These are phyloP conservation scores for Leccinum truebloodii DNA, from an alignment of 768 basidiomycete genomes.

Conservation along the genomic window DNA sequence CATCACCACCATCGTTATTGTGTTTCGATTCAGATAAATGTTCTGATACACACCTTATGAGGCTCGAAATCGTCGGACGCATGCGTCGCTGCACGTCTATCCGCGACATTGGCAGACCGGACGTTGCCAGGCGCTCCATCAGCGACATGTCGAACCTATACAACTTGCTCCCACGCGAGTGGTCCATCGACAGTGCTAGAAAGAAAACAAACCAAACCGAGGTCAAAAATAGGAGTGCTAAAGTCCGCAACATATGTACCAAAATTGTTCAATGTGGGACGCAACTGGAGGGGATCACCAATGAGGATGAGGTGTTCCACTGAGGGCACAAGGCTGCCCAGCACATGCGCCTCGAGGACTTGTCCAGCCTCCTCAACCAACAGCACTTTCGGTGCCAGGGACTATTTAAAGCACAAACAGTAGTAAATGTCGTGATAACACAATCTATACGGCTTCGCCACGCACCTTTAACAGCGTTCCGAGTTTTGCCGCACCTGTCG, in stretches of 20 bases:
- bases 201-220: neutral
- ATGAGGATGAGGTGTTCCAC: constrained; percentile 77
- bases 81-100: constrained; percentile 76
- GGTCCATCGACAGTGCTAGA: constrained; percentile 70
- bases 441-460: neutral
- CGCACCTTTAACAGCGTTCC: constrained; percentile 55
- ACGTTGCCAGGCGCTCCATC: constrained; percentile 68
- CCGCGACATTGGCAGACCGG: constrained; percentile 63
- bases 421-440: neutral
- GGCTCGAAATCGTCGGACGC: constrained; percentile 65
- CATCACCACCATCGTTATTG: neutral
- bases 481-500: constrained; percentile 77
- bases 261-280: constrained; percentile 66
- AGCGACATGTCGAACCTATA: constrained; percentile 73
- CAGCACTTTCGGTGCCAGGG: constrained; percentile 58
- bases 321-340: constrained; percentile 61
- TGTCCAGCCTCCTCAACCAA: constrained; percentile 84
- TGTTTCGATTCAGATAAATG: neutral
- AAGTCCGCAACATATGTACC: constrained; percentile 32
- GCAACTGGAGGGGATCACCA: constrained; percentile 78
- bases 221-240: neutral
- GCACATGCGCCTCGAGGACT: constrained; percentile 75
- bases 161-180: constrained; percentile 49
- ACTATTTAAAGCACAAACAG: constrained; percentile 35
- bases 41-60: constrained; percentile 32